These are phyloP conservation scores for Spathaspora sp. DNA, from an alignment of 1,139 yeast species.

Conservation along the genomic window DNA sequence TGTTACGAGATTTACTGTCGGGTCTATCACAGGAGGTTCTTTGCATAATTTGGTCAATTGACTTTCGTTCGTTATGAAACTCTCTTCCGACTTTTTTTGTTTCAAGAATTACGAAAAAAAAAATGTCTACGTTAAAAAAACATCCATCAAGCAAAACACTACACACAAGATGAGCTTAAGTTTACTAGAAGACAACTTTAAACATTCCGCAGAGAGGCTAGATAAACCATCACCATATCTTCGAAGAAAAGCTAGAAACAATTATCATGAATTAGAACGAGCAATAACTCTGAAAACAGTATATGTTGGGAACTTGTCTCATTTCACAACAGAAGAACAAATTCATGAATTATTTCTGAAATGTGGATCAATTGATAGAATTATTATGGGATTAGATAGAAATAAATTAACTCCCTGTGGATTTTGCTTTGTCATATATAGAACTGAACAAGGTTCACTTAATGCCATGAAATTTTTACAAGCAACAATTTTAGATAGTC, in stretches of 20 bases:
- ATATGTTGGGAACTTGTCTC: slow-evolving; percentile 82
- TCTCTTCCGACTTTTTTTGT: no score
- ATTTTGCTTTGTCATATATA: slow-evolving; percentile 85
- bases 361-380: slow-evolving; percentile 73
- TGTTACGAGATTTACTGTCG: no score
- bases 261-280: slow-evolving; percentile 58
- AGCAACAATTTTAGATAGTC: slow-evolving; percentile 79
- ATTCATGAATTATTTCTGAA: slow-evolving; percentile 80
- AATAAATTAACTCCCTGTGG: slow-evolving; percentile 92
- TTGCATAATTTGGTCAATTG: no score
- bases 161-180: slow-evolving; percentile 28
- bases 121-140: neutral
- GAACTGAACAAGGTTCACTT: slow-evolving; percentile 65
- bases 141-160: neutral
- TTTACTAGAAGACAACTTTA: slow-evolving; percentile 56
- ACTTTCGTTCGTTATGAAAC: no score
- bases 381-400: slow-evolving; percentile 92
- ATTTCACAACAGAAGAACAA: slow-evolving; percentile 92
- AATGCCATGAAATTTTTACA: slow-evolving; percentile 80
- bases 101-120: neutral
- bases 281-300: slow-evolving; percentile 70
- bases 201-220: slow-evolving; percentile 57
- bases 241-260: slow-evolving; percentile 65
- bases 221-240: slow-evolving; percentile 80
- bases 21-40: no score